Base-by-base conservation (phyloP, 257 asterid genomes). In the Penstemon barbatus region DNA sequence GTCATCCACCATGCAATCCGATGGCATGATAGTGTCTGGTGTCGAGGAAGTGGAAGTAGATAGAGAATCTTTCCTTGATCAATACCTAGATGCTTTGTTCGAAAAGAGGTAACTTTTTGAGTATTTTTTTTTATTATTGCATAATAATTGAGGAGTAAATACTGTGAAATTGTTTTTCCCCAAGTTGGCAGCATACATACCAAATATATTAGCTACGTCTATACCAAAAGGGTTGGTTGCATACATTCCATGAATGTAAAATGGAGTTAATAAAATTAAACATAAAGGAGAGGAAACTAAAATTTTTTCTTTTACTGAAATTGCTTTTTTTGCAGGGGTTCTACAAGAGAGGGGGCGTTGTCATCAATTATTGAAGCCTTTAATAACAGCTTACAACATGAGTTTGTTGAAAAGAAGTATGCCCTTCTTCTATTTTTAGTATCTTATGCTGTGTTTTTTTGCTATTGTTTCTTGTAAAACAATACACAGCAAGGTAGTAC, bases 281-380 rank as follows among this genome's bases (percentile, higher is more conserved):
- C 39, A 9, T 44, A 44, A 54, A 53, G 51, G 42, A 59, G 63
- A 68, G 57, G 69, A 36, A 53, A 49, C 61, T 12, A 19, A 54
- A 36, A 57, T 25, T 25, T 40, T 10, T 15, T 0, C 18, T 15
- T 44, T 58, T 67, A 25, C 54, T 63, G 41, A 41, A 18, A 18
- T 4, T 70, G 37, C 37, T 5, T 59, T 41, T 42, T 44, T 43
- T 80, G 39, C 91, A 94, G 99, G 84, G 99, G 97, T 5, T 72
- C 97, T 60, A 89, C 97, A 12, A 83, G 96, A 76, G 97, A 94
- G 85, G 84, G 82, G 78, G 97, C 96, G 4, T 76, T 94, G 89
- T 72, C 87, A 6, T 79, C 91, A 39, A 76, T 94, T 61, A 83
- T 82, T 46, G 92, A 89, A 74, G 78, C 90, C 13, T 94, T 94